Evolutionary conservation across 2,329 filamentous ascomycete species (phyloP).

Genomic region (Penicillium sp.): DNA sequence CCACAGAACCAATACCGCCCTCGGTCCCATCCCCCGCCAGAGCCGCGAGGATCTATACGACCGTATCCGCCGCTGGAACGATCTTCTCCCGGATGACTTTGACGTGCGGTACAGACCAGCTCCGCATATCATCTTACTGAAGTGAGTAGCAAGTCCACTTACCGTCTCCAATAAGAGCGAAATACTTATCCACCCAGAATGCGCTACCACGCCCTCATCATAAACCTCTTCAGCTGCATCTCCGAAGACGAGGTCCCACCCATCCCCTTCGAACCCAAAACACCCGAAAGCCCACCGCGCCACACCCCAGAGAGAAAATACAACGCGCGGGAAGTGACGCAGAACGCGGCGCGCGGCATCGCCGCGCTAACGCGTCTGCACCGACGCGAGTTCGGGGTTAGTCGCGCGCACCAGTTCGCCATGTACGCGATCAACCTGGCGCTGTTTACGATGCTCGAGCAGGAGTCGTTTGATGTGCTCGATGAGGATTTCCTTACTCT

Average conservation of each 20-base stretch:
- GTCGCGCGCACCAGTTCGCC: conserved; percentile 30
- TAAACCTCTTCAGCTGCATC: conserved; percentile 30
- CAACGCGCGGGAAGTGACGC: conserved; percentile 18
- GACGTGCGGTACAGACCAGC: conserved; percentile 21
- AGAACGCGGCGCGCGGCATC: conserved; percentile 28
- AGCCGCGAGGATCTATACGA: conserved; percentile 26
- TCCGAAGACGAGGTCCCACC: conserved; percentile 14
- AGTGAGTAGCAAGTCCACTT: conserved; percentile 14
- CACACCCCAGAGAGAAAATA: conserved; percentile 17
- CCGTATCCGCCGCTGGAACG: conserved; percentile 26
- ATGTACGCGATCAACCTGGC: conserved; percentile 35
- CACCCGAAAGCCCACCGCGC: conserved; percentile 24
- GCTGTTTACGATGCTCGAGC: conserved; percentile 29
- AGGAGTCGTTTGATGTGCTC: conserved; percentile 25
- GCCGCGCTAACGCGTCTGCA: conserved; percentile 25
- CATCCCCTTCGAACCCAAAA: conserved; percentile 18
- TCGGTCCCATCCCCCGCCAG: conserved; percentile 12
- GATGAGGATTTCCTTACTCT: conserved; percentile 31
- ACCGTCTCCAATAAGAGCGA: not conserved
- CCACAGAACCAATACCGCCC: conserved; percentile 1
- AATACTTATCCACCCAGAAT: conserved; percentile 20
- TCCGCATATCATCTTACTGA: conserved; percentile 30
- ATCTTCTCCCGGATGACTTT: conserved; percentile 24
- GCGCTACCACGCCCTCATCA: conserved; percentile 29
- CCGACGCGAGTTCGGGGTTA: conserved; percentile 29